Evolutionary conservation across 2,329 filamentous ascomycete species (phyloP), one percentile per base, ranked within the genome.

Genomic region (Pseudocercospora cruenta): DNA sequence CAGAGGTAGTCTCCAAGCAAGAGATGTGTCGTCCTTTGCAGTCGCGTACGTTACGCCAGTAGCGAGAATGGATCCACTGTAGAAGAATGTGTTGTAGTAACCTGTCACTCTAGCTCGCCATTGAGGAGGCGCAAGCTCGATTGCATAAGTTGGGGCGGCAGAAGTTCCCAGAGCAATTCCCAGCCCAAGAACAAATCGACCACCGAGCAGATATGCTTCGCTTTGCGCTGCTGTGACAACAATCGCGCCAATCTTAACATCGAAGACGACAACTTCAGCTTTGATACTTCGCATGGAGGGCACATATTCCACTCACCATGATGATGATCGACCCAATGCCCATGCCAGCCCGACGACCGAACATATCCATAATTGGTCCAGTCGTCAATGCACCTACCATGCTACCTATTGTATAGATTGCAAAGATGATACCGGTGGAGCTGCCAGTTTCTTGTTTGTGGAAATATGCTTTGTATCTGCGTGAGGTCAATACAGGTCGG

Each of bases 381-480:
- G 80, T 80, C 26, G 76, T 73, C 45, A 82, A 80, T 7, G 80
- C 80, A 0, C 79, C 81, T 4, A 78, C 76, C 10, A 83, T 74
- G 62, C 82, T 82, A n/a, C 78, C 82, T 51, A 83, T 81, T 1
- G 79, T 82, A 70, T 83, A 84, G 59, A 84, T 84, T 36, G 82
- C 82, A 61, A 80, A 84, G 8, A 83, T 81, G 53, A 84, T 82
- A 21, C 82, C 82, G 5, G 82, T 83, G 8, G 63, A 62, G 39
- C 51, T 58, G 33, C 63, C 63, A 3, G 63, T 65, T 33, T 65
- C 63, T 47, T 65, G 49, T 22, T 65, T 62, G 39, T 65, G 63
- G 24, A 65, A 65, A 22, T 62, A 65, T n/a, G 49, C 33, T 31
- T 65, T 65, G 8, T 54, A 54, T 54, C 51, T 54, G 24, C 21